Conservation (phyloP, 352 stramenopile species). For the Phytophthora colocasiae region DNA sequence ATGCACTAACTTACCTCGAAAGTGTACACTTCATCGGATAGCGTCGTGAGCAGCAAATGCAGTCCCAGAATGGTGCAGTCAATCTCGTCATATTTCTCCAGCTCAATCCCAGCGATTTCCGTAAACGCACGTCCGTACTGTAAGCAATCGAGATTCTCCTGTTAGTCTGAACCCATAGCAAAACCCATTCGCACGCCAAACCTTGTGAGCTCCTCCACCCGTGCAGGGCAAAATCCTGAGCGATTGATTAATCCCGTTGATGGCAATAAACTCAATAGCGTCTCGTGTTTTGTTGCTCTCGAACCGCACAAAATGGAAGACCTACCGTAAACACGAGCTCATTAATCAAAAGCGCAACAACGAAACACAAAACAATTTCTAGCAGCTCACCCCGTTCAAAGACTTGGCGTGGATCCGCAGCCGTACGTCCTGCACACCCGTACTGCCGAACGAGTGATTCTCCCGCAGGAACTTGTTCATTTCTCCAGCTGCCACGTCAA, state of each 20-base stretch:
- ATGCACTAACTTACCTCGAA: constrained; percentile 84
- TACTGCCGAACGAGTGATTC: constrained; percentile 78
- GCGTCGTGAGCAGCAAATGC: constrained; percentile 96
- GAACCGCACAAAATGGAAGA: constrained; percentile 97
- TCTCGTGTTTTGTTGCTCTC: constrained; percentile 80
- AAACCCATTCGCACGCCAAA: constrained; percentile 21
- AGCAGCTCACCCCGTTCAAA: constrained; percentile 83
- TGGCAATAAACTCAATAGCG: constrained; percentile 80
- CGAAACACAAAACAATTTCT: background rate
- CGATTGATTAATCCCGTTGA: constrained; percentile 84
- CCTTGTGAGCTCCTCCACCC: constrained; percentile 86
- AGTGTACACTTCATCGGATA: constrained; percentile 98
- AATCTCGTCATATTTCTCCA: constrained; percentile 94
- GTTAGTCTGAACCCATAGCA: background rate
- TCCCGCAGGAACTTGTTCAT: constrained; percentile 90
- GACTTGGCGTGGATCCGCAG: constrained; percentile 87
- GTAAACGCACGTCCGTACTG: constrained; percentile 78
- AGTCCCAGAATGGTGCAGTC: constrained; percentile 97
- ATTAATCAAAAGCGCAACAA: background rate
- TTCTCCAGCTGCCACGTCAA: constrained; percentile 78
- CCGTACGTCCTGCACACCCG: constrained; percentile 90
- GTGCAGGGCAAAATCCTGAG: constrained; percentile 81
- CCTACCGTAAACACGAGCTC: constrained; percentile 33
- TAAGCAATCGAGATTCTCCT: background rate
- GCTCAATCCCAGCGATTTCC: constrained; percentile 82